Conservation (phyloP, 192 early-diverging fungal genomes). For the Coemansia sp. region DNA sequence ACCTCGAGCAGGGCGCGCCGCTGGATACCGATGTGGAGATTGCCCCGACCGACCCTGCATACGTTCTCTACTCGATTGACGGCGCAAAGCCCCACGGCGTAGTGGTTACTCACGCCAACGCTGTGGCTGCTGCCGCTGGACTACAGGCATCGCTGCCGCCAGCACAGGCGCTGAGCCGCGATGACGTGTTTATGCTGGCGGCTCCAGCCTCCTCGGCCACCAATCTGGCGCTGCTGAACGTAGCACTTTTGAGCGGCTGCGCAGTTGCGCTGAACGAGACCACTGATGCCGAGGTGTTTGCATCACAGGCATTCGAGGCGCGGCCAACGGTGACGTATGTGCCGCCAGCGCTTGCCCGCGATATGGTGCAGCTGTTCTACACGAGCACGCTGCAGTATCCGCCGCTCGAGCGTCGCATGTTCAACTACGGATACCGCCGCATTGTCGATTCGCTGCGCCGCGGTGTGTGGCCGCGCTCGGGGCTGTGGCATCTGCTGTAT, state of each 20-base stretch:
- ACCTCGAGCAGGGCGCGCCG: slow-evolving; percentile 22
- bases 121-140: slow-evolving; percentile 31
- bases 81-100: slow-evolving; percentile 23
- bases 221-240: slow-evolving; percentile 41
- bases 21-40: slow-evolving; percentile 25
- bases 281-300: slow-evolving; percentile 38
- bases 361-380: slow-evolving; percentile 44
- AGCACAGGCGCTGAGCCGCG: slow-evolving; percentile 17
- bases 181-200: slow-evolving; percentile 37
- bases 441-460: slow-evolving; percentile 38
- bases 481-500: slow-evolving; percentile 50
- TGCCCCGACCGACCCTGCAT: slow-evolving; percentile 27
- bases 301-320: slow-evolving; percentile 28
- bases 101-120: slow-evolving; percentile 43
- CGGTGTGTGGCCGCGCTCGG: slow-evolving; percentile 28
- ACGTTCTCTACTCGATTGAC: slow-evolving; percentile 25
- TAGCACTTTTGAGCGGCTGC: slow-evolving; percentile 30
- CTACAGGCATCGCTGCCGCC: slow-evolving; percentile 30
- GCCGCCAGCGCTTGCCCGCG: slow-evolving; percentile 27
- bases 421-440: slow-evolving; percentile 28
- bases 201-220: slow-evolving; percentile 26
- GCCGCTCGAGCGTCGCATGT: slow-evolving; percentile 40
- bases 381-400: slow-evolving; percentile 45
- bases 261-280: slow-evolving; percentile 39
- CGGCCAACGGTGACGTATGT: slow-evolving; percentile 42